Base-by-base conservation (phyloP, 2,329 filamentous ascomycete genomes). In the Xylariaceae sp. region DNA sequence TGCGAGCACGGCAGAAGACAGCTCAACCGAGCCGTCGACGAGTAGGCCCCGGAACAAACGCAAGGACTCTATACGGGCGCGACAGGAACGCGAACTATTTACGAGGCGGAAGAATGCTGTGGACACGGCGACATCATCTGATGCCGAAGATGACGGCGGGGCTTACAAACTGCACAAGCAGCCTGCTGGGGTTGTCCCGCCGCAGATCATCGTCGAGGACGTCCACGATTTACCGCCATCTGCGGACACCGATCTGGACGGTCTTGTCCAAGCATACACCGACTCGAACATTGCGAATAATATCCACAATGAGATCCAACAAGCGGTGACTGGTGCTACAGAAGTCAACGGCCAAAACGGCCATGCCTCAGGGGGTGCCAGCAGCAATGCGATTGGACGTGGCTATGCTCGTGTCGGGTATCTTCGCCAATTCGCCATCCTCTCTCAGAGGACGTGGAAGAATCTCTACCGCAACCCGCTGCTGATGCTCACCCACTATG, bases 401-500 rank as follows among this genome's bases (percentile, higher is more conserved):
- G 83, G 86, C 13, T 95, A 93, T 59, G 75, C 78, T 37, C 85
- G 92, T 38, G 72, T 95, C 37, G 80, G 90, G 29, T 80, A 89
- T 45, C 51, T 73, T 7, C 72, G 81, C 27, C 92, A 98, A 58
- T 96, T 98, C 59, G 54, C 80, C 35, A 95, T 98, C 47, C 68
- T 98, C 10, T 94, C 90, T 0, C 74, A 80, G 50, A 78, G 92
- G 29, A 98, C 92, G 0, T 98, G 90, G 90, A 88, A 84, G 54
- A 98, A 98, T 54, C 71, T 98, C 5, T 96, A 98, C 65, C 80
- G 92, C 37, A 95, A 98, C 57, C 92, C 92, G 2, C 89, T 96
- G 75, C 68, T 98, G 39, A 98, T 98, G 92, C 74, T 98, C 37
- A 95, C 89, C 0, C 92, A 98, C 61, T 98, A 96, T 55, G 92